Percentiles rank a stretch among this genome's conserved stretches.
Evolutionary conservation across 345 rosid genomes (phyloP).

Genomic region (Populus deltoides): DNA sequence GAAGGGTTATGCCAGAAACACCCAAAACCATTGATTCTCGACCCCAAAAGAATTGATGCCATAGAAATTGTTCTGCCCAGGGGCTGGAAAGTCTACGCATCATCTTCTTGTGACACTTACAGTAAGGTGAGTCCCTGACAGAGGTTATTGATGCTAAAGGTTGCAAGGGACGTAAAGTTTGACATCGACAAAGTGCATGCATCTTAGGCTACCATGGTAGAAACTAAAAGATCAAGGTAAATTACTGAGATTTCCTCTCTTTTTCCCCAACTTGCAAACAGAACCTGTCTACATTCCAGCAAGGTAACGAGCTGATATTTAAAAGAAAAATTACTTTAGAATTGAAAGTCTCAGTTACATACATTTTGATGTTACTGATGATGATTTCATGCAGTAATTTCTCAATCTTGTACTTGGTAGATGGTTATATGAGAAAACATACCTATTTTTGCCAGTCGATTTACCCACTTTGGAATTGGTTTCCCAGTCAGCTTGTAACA

Average conservation of each 20-base stretch:
- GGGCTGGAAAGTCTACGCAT: neutral
- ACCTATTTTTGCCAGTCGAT: conserved; percentile 92
- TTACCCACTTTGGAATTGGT: conserved; percentile 88
- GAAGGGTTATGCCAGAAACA: neutral
- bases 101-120: neutral
- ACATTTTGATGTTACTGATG: neutral
- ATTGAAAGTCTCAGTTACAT: neutral
- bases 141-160: neutral
- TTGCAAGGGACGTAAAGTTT: neutral
- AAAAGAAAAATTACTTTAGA: neutral
- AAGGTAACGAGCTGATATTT: neutral
- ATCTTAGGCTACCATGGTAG: neutral
- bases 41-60: neutral
- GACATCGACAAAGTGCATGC: neutral
- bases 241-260: neutral
- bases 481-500: conserved; percentile 79
- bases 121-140: neutral
- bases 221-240: neutral
- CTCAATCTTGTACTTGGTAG: neutral
- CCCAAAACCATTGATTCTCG: neutral
- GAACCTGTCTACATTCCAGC: neutral
- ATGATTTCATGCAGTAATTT: neutral
- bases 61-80: neutral
- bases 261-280: neutral
- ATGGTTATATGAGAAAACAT: neutral